Evolutionary conservation across 2,329 filamentous ascomycete species (phyloP).

Genomic region (Fusarium papillatum): DNA sequence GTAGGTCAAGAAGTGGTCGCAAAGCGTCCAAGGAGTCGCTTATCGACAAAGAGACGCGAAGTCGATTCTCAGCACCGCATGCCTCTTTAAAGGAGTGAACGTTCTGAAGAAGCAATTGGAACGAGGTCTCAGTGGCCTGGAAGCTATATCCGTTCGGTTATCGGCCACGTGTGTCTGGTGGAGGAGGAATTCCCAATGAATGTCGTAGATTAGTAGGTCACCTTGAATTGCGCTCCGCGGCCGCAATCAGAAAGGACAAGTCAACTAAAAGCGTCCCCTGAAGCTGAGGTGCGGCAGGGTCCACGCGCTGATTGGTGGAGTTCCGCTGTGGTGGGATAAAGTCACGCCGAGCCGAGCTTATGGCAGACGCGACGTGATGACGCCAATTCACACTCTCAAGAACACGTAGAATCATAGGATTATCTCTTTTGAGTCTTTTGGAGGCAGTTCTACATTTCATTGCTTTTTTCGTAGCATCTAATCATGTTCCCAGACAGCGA

Average conservation of each 20-base stretch:
- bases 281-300: conserved; percentile 36
- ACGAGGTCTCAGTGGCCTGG: conserved; percentile 20
- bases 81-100: conserved; percentile 27
- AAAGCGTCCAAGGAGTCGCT: conserved; percentile 23
- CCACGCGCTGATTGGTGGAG: conserved; percentile 38
- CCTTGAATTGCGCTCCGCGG: conserved; percentile 25
- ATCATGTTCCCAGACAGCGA: background rate
- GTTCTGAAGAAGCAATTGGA: conserved; percentile 22
- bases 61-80: conserved; percentile 38
- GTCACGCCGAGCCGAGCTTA: conserved; percentile 39
- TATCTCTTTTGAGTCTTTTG: background rate
- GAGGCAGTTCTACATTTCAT: background rate
- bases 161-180: conserved; percentile 11
- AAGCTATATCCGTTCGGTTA: conserved; percentile 8
- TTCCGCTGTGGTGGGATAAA: conserved; percentile 37
- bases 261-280: conserved; percentile 43
- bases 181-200: conserved; percentile 21
- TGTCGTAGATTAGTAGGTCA: conserved; percentile 20
- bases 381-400: background rate
- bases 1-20: conserved; percentile 22
- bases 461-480: background rate
- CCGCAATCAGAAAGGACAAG: conserved; percentile 45
- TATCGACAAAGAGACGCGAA: conserved; percentile 34
- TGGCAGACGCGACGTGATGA: conserved; percentile 1
- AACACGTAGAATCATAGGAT: background rate